Evolutionary conservation across 2,329 filamentous ascomycete species (phyloP), one percentile per base, ranked within the genome.

Genomic region (Colletotrichum sansevieriae): DNA sequence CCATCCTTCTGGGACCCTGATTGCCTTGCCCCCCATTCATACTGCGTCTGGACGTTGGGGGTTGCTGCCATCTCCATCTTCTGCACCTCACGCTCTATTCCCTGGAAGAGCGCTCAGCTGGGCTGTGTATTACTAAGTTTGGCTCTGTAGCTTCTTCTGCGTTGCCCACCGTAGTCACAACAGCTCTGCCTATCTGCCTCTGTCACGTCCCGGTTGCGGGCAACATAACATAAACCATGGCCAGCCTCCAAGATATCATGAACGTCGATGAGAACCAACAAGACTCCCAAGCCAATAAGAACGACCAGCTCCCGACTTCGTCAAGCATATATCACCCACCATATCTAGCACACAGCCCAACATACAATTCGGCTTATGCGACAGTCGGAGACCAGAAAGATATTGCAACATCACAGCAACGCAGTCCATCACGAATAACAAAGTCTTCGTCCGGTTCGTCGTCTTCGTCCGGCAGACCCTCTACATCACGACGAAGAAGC

Each of bases 201-300:
- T 55, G 41, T 66, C 58, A 57, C 78, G 78, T 81, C 80, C 79
- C 78, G 39, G 75, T 78, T 81, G 77, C 78, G 80, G 58, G 77
- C 71, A 74, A 77, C 74, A 73, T 74, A 77, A 76, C 74, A 73
- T 74, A 77, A 76, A 78, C 77, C 79, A 87, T 88, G 85, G 81
- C 84, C 72, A 86, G 83, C 75, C 81, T 88, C 72, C 83, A 82
- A 74, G 85, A 85, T 74, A 88, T 88, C 76, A 87, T 88, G 83
- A 86, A 87, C 76, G 79, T 81, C 74, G 83, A 85, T 74, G 84
- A 86, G 73, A 84, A 85, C 73, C 79, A 82, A 71, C 76, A 76
- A 68, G 78, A 81, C 72, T 75, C 81, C 65, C 77, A 76, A 75
- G 73, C 78, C 75, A 79, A 81, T 82, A 85, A 83, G 82, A 85